Conservation (phyloP, 441 rosid species). For the Pelargonium fulgidum region DNA sequence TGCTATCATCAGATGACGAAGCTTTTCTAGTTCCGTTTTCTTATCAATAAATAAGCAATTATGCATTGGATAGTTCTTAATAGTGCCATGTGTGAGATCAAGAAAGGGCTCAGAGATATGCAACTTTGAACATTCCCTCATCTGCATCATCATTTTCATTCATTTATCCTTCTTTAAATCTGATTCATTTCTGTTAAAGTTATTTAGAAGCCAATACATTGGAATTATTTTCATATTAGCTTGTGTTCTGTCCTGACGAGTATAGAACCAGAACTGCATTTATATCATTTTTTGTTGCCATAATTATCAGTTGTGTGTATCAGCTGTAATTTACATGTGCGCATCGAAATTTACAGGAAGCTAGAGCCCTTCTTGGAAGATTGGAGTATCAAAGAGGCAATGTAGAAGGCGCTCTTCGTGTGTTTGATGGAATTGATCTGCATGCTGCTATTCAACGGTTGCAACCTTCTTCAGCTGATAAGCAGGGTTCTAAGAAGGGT, state of each 20-base stretch:
- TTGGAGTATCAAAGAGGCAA: slow-evolving; percentile 92
- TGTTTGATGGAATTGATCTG: slow-evolving; percentile 88
- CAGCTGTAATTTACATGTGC: not conserved
- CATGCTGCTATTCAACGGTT: slow-evolving; percentile 71
- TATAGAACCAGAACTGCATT: not conserved
- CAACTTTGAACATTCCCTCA: not conserved
- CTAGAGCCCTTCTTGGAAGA: slow-evolving; percentile 91
- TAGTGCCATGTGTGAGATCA: not conserved
- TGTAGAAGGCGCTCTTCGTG: slow-evolving; percentile 83
- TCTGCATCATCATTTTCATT: not conserved
- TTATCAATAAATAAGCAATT: not conserved
- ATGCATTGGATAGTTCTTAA: not conserved
- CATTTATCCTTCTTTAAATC: no score
- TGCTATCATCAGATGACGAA: not conserved
- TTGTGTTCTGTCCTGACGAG: not conserved
- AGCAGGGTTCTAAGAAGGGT: slow-evolving; percentile 40
- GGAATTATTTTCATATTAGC: not conserved
- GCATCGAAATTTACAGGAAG: slow-evolving; percentile 49
- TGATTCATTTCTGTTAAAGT: not conserved
- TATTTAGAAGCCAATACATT: not conserved
- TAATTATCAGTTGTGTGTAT: not conserved
- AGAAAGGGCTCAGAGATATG: not conserved
- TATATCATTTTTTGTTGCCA: not conserved
- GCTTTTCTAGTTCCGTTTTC: not conserved
- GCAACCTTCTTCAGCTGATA: slow-evolving; percentile 46